Conservation (phyloP, 495 filamentous ascomycete species). For the Lasiosphaeria ovina region DNA sequence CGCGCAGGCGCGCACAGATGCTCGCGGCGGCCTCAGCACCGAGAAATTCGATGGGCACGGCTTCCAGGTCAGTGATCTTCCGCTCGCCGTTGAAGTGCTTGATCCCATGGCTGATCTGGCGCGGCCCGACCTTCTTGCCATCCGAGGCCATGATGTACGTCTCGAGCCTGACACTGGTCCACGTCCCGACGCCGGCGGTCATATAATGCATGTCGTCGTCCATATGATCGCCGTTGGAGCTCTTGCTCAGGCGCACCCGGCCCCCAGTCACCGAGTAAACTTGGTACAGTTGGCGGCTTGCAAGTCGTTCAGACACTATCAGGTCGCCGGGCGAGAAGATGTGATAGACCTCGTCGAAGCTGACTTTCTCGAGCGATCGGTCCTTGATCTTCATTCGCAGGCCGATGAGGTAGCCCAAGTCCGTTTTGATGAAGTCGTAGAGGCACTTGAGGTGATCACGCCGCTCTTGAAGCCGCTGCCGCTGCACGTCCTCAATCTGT, state of each 20-base stretch:
- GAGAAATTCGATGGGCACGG: slow-evolving; percentile 35
- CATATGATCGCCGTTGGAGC: not conserved
- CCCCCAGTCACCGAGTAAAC: slow-evolving; percentile 30
- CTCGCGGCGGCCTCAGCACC: slow-evolving; percentile 2
- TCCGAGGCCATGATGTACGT: slow-evolving; percentile 37
- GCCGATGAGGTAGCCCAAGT: slow-evolving; percentile 9
- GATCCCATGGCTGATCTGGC: slow-evolving; percentile 26
- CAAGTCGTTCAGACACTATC: slow-evolving; percentile 19
- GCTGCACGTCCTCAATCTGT: too few relatives aligned
- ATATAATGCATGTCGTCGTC: too few relatives aligned
- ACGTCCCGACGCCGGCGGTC: slow-evolving; percentile 15
- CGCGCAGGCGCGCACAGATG: slow-evolving; percentile 23
- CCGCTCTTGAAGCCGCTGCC: too few relatives aligned
- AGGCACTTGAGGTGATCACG: slow-evolving; percentile 8
- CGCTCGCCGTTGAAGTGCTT: slow-evolving; percentile 34
- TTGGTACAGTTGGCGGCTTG: slow-evolving; percentile 24
- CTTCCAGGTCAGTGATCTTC: slow-evolving; percentile 28
- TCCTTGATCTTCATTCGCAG: slow-evolving; percentile 10
- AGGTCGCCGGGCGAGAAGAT: slow-evolving; percentile 37
- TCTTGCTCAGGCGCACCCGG: slow-evolving; percentile 17
- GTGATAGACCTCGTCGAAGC: slow-evolving; percentile 41
- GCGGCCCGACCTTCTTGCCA: slow-evolving; percentile 36
- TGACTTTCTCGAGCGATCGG: slow-evolving; percentile 12
- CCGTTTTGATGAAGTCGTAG: slow-evolving; percentile 16
- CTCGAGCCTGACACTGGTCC: slow-evolving; percentile 27